These are phyloP conservation scores for Aristolochia fimbriata DNA, from an alignment of 164 flowering plant species.

Conservation along the genomic window DNA sequence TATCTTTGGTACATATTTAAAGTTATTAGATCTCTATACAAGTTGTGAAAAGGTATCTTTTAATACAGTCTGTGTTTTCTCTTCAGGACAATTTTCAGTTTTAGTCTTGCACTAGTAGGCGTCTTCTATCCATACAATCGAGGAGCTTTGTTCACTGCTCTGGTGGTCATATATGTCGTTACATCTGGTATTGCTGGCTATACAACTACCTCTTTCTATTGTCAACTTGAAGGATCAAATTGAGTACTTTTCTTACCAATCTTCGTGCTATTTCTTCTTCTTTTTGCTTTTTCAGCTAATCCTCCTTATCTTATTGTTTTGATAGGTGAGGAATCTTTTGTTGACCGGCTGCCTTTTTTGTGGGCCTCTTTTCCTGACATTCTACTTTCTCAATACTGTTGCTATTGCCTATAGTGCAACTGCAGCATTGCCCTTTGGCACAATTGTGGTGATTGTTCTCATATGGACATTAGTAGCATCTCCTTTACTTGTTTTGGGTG, in stretches of 20 bases:
- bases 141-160: slow-evolving; percentile 33
- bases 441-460: slow-evolving; percentile 33
- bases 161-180: slow-evolving; percentile 33
- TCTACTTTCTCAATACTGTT: slow-evolving; percentile 34
- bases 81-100: slow-evolving; percentile 30
- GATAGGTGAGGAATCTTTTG: slow-evolving; percentile 31
- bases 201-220: slow-evolving; percentile 32
- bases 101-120: slow-evolving; percentile 30
- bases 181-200: slow-evolving; percentile 37
- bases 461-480: slow-evolving; percentile 34
- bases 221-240: slow-evolving; percentile 36
- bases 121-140: slow-evolving; percentile 37
- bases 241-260: slow-evolving; percentile 16
- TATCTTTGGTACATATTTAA: neutral
- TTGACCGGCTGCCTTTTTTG: slow-evolving; percentile 36
- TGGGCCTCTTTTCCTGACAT: slow-evolving; percentile 33
- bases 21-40: neutral
- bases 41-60: neutral
- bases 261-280: neutral
- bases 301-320: neutral
- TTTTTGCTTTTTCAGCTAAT: neutral
- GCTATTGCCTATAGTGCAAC: slow-evolving; percentile 36
- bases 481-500: slow-evolving; percentile 37
- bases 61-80: slow-evolving; percentile 1
- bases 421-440: slow-evolving; percentile 37